These are phyloP conservation scores for Talaromyces liani DNA, from an alignment of 495 filamentous ascomycete genomes.

Conservation along the genomic window DNA sequence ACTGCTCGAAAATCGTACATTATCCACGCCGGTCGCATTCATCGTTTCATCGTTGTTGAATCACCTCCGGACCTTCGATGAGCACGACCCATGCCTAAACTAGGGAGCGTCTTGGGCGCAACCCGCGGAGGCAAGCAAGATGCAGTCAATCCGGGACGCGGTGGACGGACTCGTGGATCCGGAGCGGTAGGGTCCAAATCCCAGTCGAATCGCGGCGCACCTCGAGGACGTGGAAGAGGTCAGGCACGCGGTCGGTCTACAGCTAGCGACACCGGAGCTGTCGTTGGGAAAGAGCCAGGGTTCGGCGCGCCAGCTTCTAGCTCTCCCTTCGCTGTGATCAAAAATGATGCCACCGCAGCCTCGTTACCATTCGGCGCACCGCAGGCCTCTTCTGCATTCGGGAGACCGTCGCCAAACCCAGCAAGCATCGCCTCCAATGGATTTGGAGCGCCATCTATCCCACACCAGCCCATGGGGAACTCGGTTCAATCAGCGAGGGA, in stretches of 20 bases:
- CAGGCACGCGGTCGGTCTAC: neutral
- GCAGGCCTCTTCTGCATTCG: constrained; percentile 9
- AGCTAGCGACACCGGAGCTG: neutral
- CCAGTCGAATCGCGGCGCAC: neutral
- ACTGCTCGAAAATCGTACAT: neutral
- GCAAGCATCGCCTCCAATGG: neutral
- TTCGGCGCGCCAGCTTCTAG: neutral
- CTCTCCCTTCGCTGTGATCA: constrained; percentile 28
- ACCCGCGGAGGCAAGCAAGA: constrained; percentile 7
- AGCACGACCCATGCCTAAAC: constrained; percentile 9
- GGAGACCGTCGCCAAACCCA: constrained; percentile 2
- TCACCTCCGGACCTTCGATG: constrained; percentile 3
- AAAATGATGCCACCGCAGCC: constrained; percentile 14
- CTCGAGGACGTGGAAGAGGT: constrained; percentile 5
- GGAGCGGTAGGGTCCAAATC: neutral
- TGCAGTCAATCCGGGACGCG: neutral
- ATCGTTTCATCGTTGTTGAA: neutral
- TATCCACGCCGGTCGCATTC: neutral
- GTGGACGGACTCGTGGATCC: neutral
- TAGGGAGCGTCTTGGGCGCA: constrained; percentile 10
- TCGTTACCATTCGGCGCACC: constrained; percentile 14
- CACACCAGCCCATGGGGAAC: constrained; percentile 7
- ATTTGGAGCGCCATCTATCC: constrained; percentile 12
- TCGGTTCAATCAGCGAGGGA: constrained; percentile 11
- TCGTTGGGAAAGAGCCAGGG: neutral